phyloP scores from a whole-genome alignment of 2,329 filamentous ascomycete genomes.

The Beauveria australis region DNA sequence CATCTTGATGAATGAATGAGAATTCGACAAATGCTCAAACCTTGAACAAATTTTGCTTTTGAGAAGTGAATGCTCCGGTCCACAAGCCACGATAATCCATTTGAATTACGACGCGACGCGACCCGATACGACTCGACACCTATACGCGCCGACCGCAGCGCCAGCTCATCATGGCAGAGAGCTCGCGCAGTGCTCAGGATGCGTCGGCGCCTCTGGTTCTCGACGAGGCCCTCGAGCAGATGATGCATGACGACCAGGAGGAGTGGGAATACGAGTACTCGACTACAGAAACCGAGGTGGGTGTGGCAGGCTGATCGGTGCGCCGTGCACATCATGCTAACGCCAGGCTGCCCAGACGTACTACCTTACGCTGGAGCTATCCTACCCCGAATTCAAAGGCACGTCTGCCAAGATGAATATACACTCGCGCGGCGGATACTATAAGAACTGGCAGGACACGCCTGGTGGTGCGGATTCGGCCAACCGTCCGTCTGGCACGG shows the following conservation, averaged over 20 bases:
- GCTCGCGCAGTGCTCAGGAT: neutral
- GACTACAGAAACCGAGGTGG: constrained; percentile 52
- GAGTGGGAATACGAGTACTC: constrained; percentile 65
- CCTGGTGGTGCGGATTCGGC: constrained; percentile 16
- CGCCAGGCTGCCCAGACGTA: constrained; percentile 42
- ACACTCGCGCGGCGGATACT: constrained; percentile 38
- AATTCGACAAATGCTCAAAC: neutral
- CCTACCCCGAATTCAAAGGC: constrained; percentile 48
- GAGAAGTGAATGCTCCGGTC: neutral
- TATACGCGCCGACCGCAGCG: neutral
- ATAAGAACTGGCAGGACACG: constrained; percentile 32
- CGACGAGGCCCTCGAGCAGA: constrained; percentile 20
- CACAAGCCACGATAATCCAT: neutral
- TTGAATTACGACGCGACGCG: neutral
- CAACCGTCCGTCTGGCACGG: constrained; percentile 11
- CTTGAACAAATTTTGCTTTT: neutral
- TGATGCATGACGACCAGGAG: constrained; percentile 37
- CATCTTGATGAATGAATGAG: neutral
- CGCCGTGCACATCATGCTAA: neutral
- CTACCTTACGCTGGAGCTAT: constrained; percentile 56
- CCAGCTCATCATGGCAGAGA: neutral
- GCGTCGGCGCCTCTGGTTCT: constrained; percentile 10
- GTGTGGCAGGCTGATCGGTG: neutral
- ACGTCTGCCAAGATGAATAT: constrained; percentile 31
- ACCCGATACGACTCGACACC: neutral